phyloP scores from a whole-genome alignment of 225 moss, liverwort and hornwort genomes.

The Pseudisothecium myosuroides region DNA sequence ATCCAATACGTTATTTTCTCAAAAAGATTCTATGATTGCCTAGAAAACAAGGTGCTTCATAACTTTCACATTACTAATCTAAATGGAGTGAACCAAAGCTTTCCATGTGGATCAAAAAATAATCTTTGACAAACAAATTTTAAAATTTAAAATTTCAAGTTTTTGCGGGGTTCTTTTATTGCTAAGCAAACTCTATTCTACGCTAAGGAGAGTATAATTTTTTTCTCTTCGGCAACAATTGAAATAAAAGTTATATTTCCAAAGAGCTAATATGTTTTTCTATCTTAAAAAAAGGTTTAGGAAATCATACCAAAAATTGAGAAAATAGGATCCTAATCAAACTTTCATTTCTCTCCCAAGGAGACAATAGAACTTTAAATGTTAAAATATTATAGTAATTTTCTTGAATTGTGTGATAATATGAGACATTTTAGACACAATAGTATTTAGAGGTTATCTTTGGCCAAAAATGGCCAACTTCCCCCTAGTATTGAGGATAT shows the following conservation, averaged over 20 bases:
- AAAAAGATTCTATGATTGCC: not conserved
- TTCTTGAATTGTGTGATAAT: not conserved
- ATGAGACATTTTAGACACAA: not conserved
- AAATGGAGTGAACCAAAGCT: not conserved
- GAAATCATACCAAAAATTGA: not conserved
- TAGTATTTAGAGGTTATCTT: not conserved
- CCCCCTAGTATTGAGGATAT: rapidly evolving
- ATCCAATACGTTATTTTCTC: not conserved
- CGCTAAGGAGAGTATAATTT: rapidly evolving
- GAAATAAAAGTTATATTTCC: too few species aligned
- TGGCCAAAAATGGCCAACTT: not conserved
- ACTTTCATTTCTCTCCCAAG: rapidly evolving
- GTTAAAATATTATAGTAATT: not conserved
- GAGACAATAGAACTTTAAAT: not conserved
- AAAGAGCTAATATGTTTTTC: not conserved
- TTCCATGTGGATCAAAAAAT: not conserved
- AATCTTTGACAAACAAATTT: not conserved
- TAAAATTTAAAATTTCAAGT: not conserved
- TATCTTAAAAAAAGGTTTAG: not conserved
- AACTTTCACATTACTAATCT: not conserved
- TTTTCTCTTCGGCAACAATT: rapidly evolving
- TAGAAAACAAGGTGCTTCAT: not conserved
- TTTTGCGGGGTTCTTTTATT: not conserved
- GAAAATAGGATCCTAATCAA: rapidly evolving
- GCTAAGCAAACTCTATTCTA: rapidly evolving